Evolutionary conservation across 2,329 filamentous ascomycete species (phyloP), one percentile per base, ranked within the genome.

Genomic region (Pseudogymnoascus sp.): DNA sequence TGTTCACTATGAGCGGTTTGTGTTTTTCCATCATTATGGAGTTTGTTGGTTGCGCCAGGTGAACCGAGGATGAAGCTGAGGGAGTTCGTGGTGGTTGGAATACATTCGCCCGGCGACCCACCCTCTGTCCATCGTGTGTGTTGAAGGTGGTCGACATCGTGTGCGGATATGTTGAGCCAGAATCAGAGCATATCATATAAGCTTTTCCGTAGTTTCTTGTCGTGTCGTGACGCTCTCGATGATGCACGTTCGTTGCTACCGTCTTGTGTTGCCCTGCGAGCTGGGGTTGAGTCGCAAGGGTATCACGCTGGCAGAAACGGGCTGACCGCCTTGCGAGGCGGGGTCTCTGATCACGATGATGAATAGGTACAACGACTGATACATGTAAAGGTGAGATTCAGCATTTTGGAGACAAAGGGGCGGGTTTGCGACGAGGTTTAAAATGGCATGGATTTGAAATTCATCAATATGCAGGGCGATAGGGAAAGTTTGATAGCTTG

Each of bases 1-100:
- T 62, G 7, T 41, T 61, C 14, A 57, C 57, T 28, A 28, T 50
- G 7, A 33, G 18, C 4, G 41, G 57, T 6, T 39, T 33, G 35
- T 61, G 41, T n/a, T 47, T 30, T 16, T 61, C 59, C 22, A 43
- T 33, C 18, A 47, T 33, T 60, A 61, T 59, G 11, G 59, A 36
- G 20, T 20, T 39, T 25, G 57, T 20, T 20, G 60, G 57, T 61
- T 65, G 65, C 7, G 70, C 66, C 20, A 69, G 66, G 57, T 72
- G 66, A 1, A 73, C 62, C 14, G 70, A 70, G 2, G 65, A 70
- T 4, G 72, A 69, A 3, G 74, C 70, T 1, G 73, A 71, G 6
- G 73, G 73, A 37, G 76, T 74, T 35, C 70, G 70, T 18, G 76
- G 76, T 37, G 75, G 75, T 66, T 74, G 75, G 63, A 78, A 78